Percentiles rank a stretch among this genome's conserved stretches.
These are phyloP conservation scores for Clarireedia paspali DNA, from an alignment of 2,329 filamentous ascomycete genomes.

Conservation along the genomic window DNA sequence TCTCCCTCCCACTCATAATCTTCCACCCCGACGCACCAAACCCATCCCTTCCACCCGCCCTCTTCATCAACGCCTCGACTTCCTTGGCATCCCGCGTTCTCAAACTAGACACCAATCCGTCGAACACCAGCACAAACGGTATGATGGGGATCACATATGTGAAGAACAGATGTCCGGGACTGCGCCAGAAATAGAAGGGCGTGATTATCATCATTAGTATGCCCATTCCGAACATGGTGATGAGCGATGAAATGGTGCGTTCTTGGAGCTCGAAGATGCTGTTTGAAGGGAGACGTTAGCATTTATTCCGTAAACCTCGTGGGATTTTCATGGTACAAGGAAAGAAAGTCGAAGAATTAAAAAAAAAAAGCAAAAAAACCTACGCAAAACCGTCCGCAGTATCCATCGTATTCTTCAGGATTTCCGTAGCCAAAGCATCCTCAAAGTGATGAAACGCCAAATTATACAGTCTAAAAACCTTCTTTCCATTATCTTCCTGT, in stretches of 20 bases:
- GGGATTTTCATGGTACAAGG: not conserved
- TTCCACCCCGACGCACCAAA: slow-evolving; percentile 30
- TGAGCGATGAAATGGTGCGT: slow-evolving; percentile 45
- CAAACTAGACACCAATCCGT: slow-evolving; percentile 60
- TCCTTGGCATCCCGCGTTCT: slow-evolving; percentile 61
- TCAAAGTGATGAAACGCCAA: slow-evolving; percentile 73
- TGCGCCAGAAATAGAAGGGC: slow-evolving; percentile 39
- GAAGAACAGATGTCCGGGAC: slow-evolving; percentile 45
- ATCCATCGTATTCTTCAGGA: slow-evolving; percentile 56
- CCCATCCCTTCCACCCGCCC: slow-evolving; percentile 34
- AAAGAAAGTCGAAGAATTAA: too few relatives aligned
- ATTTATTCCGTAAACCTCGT: not conserved
- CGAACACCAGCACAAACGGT: slow-evolving; percentile 60
- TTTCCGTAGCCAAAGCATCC: slow-evolving; percentile 50
- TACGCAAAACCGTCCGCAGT: slow-evolving; percentile 55
- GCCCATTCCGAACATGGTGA: slow-evolving; percentile 46
- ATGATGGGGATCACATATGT: slow-evolving; percentile 60
- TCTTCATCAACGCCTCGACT: slow-evolving; percentile 51
- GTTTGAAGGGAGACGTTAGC: not conserved
- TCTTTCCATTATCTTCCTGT: slow-evolving; percentile 32
- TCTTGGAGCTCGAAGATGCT: slow-evolving; percentile 70
- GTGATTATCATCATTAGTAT: slow-evolving; percentile 43
- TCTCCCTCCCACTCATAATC: slow-evolving; percentile 32
- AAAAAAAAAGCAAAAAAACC: slow-evolving; percentile 29
- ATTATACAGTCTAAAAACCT: slow-evolving; percentile 63